These are phyloP conservation scores for Leptodontidium sp. DNA, from an alignment of 2,329 filamentous ascomycete genomes.

Conservation along the genomic window DNA sequence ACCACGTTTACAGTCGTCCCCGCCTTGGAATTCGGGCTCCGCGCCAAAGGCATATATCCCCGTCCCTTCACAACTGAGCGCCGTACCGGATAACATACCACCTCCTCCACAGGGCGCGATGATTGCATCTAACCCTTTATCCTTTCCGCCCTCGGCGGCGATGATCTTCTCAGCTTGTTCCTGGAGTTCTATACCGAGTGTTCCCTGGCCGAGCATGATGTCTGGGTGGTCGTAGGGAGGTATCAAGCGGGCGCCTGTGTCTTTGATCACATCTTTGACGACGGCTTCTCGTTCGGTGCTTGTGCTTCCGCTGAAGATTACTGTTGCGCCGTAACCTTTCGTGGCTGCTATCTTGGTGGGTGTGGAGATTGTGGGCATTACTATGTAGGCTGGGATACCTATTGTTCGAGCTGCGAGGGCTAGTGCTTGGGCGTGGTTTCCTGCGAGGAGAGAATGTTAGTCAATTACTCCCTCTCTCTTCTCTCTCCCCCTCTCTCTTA, in stretches of 20 bases:
- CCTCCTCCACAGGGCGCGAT: constrained; percentile 89
- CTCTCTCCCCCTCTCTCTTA: neutral
- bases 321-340: constrained; percentile 75
- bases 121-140: constrained; percentile 68
- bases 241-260: constrained; percentile 80
- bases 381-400: constrained; percentile 81
- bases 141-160: constrained; percentile 33
- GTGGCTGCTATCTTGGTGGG: constrained; percentile 90
- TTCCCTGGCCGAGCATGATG: constrained; percentile 94
- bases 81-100: constrained; percentile 85
- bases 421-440: constrained; percentile 94
- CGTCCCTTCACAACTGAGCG: constrained; percentile 77
- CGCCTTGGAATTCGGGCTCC: constrained; percentile 84
- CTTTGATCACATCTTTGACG: constrained; percentile 70
- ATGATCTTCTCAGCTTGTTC: constrained; percentile 71
- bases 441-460: constrained; percentile 54
- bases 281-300: constrained; percentile 82
- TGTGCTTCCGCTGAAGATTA: constrained; percentile 86
- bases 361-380: constrained; percentile 89
- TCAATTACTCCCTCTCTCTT: neutral
- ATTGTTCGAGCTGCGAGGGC: constrained; percentile 81
- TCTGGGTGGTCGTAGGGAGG: constrained; percentile 94
- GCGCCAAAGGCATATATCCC: constrained; percentile 83
- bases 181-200: constrained; percentile 82
- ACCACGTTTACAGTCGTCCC: constrained; percentile 81